Base-by-base conservation (phyloP, 1,284 basidiomycete species). In the Irpex sp. region DNA sequence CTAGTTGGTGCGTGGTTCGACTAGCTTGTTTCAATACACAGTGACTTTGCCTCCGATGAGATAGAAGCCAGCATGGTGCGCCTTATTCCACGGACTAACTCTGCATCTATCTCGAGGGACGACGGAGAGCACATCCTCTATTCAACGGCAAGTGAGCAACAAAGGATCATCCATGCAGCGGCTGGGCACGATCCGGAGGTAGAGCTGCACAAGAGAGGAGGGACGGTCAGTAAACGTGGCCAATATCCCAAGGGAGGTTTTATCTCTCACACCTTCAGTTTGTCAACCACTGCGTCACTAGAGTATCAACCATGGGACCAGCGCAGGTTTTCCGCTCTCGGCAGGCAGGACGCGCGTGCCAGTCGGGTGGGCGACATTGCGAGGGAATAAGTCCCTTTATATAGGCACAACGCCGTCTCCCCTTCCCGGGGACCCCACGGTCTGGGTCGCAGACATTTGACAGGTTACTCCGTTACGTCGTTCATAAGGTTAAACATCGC, bases 401-500 rank as follows among this genome's bases (percentile, higher is more conserved):
- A 62, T 51, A 60, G 67, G 57, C 60, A 65, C 33, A 54, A 61
- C 61, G 55, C 35, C 55, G 54, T 61, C 21, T 64, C 67, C 67
- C 47, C 57, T 64, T 63, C 60, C 13, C 58, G 59, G 63, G 69
- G 36, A 46, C 57, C 60, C 54, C n/a, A 39, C 17, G 39, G 61
- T 37, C 36, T 57, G 43, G 35, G 36, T 49, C 35, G 9, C 33
- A 46, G 15, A 17, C 64, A 13, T 47, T 67, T 54, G 65, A 65
- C 65, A 66, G 67, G 69, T 73, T 73, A 71, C 66, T 68, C 71
- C 71, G 71, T 54, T 65, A 60, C 58, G 59, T 58, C 65, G 61
- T 63, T 60, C 62, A 66, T 51, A 65, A 68, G 69, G 70, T 67
- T 69, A 69, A 71, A 71, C 66, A 60, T 71, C 70, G 69, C 70